Conservation (phyloP, 208 protist genomes). For the Trypanosoma lewisi region DNA sequence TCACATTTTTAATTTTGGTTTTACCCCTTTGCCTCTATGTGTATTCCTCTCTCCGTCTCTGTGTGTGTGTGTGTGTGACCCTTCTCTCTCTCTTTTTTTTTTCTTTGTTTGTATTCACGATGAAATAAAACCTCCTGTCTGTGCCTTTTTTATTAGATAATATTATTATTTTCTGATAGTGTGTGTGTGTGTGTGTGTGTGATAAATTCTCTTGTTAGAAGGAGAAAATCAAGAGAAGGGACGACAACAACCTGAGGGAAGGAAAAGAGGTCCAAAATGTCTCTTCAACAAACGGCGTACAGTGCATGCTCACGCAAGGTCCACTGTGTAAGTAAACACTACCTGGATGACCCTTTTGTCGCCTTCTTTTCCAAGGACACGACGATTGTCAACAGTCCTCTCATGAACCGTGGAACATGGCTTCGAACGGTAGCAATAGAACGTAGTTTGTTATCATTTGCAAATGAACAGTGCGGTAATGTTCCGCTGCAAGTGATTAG, state of each 20-base stretch:
- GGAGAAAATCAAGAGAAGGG: not conserved
- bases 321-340: conserved; percentile 81
- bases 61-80: too few relatives aligned
- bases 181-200: not conserved
- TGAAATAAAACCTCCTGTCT: too few relatives aligned
- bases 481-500: conserved; percentile 81
- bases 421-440: conserved; percentile 84
- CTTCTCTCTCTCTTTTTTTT: too few relatives aligned
- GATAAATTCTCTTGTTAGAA: not conserved
- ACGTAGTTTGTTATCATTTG: conserved; percentile 65
- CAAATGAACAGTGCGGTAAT: conserved; percentile 23
- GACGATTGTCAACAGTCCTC: conserved; percentile 87
- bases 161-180: too few relatives aligned
- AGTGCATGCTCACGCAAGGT: conserved; percentile 88
- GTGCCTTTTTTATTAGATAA: too few relatives aligned
- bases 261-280: conserved; percentile 34
- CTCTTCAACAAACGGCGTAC: conserved; percentile 82
- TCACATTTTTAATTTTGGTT: too few relatives aligned
- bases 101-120: too few relatives aligned
- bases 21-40: too few relatives aligned
- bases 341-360: conserved; percentile 87
- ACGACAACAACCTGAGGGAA: not conserved
- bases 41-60: too few relatives aligned
- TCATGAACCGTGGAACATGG: conserved; percentile 92
- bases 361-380: conserved; percentile 72